Evolutionary conservation across 2,329 filamentous ascomycete genomes (phyloP).

Genomic region (Rasamsonia emersonii): DNA sequence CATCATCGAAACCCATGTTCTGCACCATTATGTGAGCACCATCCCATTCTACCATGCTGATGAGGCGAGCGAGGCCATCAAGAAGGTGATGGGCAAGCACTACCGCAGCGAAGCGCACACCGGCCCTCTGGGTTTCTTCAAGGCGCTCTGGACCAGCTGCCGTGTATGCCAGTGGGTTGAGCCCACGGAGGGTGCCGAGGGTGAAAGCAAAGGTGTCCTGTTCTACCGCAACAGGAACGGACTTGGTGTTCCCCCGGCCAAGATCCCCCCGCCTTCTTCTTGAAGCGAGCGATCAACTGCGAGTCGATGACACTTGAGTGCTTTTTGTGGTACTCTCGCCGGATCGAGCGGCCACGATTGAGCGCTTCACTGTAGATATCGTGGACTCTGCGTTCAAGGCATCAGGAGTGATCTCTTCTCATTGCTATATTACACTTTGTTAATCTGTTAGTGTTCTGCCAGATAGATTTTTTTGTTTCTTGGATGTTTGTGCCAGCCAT

Average conservation of each 20-base stretch:
- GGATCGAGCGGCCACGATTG: constrained; percentile 18
- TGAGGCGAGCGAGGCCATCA: constrained; percentile 89
- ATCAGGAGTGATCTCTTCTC: too few relatives aligned
- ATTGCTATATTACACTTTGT: too few relatives aligned
- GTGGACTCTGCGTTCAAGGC: not conserved
- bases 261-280: constrained; percentile 23
- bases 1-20: constrained; percentile 95
- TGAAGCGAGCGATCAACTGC: constrained; percentile 1
- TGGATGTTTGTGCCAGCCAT: too few relatives aligned
- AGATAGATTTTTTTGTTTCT: too few relatives aligned
- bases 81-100: constrained; percentile 88
- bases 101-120: constrained; percentile 76
- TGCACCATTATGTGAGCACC: constrained; percentile 93
- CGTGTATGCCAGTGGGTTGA: constrained; percentile 97
- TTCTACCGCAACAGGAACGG: constrained; percentile 97
- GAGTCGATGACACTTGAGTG: constrained; percentile 5
- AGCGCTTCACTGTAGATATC: constrained; percentile 6
- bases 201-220: constrained; percentile 72
- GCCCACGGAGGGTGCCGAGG: constrained; percentile 71
- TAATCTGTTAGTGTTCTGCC: too few relatives aligned
- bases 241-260: constrained; percentile 55
- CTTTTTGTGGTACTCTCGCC: constrained; percentile 15
- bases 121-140: constrained; percentile 74
- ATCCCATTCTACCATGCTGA: constrained; percentile 97
- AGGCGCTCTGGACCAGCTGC: constrained; percentile 69